Evolutionary conservation across 2,329 filamentous ascomycete genomes (phyloP).

Genomic region (Fusarium piperis): DNA sequence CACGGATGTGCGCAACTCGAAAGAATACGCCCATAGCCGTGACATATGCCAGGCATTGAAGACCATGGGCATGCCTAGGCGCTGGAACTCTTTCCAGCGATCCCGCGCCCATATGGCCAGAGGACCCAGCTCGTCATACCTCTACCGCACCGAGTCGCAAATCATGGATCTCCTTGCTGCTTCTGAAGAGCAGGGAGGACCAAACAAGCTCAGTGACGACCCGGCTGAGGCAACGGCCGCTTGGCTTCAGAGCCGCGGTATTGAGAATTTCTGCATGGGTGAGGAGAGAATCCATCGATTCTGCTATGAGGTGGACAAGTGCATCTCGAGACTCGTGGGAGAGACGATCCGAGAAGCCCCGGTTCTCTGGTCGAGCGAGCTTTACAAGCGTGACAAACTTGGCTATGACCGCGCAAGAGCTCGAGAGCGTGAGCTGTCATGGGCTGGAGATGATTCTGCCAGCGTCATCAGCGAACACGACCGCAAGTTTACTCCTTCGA

Average conservation of each 20-base stretch:
- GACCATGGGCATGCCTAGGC: conserved; percentile 80
- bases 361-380: conserved; percentile 89
- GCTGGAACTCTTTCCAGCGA: conserved; percentile 62
- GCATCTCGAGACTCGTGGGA: conserved; percentile 84
- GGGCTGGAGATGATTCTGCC: conserved; percentile 59
- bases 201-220: conserved; percentile 95
- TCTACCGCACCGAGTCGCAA: conserved; percentile 84
- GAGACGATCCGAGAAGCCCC: conserved; percentile 86
- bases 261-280: conserved; percentile 93
- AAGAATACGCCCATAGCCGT: conserved; percentile 84
- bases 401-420: conserved; percentile 60
- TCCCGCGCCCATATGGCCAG: conserved; percentile 59
- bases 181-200: conserved; percentile 83
- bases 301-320: conserved; percentile 87
- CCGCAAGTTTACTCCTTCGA: conserved; percentile 56
- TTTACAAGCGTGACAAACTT: conserved; percentile 82
- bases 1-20: conserved; percentile 90
- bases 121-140: conserved; percentile 66
- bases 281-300: conserved; percentile 96
- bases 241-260: conserved; percentile 83
- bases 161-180: conserved; percentile 89
- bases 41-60: conserved; percentile 89
- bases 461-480: conserved; percentile 67
- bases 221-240: conserved; percentile 85
- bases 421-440: conserved; percentile 59